Evolutionary conservation across 1,284 basidiomycete genomes (phyloP).

Genomic region (Ceratobasidium sp.): DNA sequence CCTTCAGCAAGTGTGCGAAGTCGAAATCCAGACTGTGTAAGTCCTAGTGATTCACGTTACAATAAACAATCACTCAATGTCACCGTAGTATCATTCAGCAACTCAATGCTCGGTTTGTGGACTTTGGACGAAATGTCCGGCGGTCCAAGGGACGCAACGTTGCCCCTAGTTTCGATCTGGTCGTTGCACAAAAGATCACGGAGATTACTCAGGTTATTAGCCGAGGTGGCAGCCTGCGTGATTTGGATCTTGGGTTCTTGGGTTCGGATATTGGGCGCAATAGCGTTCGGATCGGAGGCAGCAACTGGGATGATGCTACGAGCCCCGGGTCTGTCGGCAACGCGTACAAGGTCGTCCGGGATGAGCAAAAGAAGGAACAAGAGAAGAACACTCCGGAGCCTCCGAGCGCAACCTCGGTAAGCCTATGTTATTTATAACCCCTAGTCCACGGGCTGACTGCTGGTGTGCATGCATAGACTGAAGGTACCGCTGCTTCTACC

Average conservation of each 20-base stretch:
- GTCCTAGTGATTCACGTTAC: neutral
- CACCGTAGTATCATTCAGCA: constrained; percentile 41
- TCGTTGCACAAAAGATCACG: constrained; percentile 42
- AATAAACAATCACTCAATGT: neutral
- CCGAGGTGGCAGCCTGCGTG: constrained; percentile 40
- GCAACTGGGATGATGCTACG: constrained; percentile 43
- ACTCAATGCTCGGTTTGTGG: constrained; percentile 40
- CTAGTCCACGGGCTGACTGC: neutral
- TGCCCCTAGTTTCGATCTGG: constrained; percentile 5
- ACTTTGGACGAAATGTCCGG: constrained; percentile 42
- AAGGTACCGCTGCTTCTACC: neutral
- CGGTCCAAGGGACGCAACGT: constrained; percentile 37
- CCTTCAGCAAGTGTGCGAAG: constrained; percentile 44
- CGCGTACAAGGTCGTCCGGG: neutral
- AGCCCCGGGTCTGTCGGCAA: constrained; percentile 43
- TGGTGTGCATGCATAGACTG: neutral
- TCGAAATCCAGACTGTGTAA: constrained; percentile 44
- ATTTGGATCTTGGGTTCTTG: constrained; percentile 42
- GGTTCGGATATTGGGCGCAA: constrained; percentile 42
- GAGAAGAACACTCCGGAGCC: neutral
- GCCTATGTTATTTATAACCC: neutral
- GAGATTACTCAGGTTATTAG: constrained; percentile 38
- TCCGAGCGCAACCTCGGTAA: neutral
- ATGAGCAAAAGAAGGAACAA: neutral
- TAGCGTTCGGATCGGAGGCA: constrained; percentile 41